These are phyloP conservation scores for Diaporthe batatas DNA, from an alignment of 2,329 filamentous ascomycete genomes.

Conservation along the genomic window DNA sequence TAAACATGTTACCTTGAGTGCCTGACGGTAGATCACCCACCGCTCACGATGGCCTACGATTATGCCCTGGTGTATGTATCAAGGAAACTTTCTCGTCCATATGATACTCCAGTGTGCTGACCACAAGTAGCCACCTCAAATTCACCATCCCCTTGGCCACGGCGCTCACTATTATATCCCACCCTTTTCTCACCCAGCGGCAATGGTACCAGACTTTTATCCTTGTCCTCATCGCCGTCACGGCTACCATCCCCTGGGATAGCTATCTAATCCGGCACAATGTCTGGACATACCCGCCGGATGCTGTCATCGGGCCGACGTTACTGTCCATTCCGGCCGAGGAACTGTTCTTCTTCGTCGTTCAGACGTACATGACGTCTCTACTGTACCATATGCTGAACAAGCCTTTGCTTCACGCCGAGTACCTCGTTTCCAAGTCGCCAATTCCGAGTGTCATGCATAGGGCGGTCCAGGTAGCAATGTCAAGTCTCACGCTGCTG, in stretches of 20 bases:
- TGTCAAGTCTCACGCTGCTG: slow-evolving; percentile 58
- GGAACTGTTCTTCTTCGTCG: slow-evolving; percentile 82
- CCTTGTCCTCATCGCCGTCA: slow-evolving; percentile 73
- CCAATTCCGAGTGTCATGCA: slow-evolving; percentile 11
- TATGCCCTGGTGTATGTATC: slow-evolving; percentile 45
- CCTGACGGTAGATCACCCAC: background rate
- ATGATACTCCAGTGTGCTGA: background rate
- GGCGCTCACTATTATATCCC: slow-evolving; percentile 69
- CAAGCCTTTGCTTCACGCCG: slow-evolving; percentile 70
- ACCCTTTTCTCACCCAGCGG: slow-evolving; percentile 71
- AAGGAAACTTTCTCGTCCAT: background rate
- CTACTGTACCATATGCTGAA: slow-evolving; percentile 76
- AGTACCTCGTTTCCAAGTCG: slow-evolving; percentile 51
- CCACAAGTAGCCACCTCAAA: slow-evolving; percentile 67
- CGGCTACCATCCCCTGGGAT: slow-evolving; percentile 81
- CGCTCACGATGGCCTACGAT: slow-evolving; percentile 45
- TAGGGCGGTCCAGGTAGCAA: slow-evolving; percentile 58
- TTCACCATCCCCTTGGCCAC: slow-evolving; percentile 76
- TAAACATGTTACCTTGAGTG: slow-evolving; percentile 32
- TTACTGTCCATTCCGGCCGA: slow-evolving; percentile 77
- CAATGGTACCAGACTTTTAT: slow-evolving; percentile 74
- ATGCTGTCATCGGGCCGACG: slow-evolving; percentile 73
- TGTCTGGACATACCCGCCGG: slow-evolving; percentile 79
- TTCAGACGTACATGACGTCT: slow-evolving; percentile 81
- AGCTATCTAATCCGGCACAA: slow-evolving; percentile 77